These are phyloP conservation scores for Pleurotus salmoneostramineus DNA, from an alignment of 768 basidiomycete species.

Conservation along the genomic window DNA sequence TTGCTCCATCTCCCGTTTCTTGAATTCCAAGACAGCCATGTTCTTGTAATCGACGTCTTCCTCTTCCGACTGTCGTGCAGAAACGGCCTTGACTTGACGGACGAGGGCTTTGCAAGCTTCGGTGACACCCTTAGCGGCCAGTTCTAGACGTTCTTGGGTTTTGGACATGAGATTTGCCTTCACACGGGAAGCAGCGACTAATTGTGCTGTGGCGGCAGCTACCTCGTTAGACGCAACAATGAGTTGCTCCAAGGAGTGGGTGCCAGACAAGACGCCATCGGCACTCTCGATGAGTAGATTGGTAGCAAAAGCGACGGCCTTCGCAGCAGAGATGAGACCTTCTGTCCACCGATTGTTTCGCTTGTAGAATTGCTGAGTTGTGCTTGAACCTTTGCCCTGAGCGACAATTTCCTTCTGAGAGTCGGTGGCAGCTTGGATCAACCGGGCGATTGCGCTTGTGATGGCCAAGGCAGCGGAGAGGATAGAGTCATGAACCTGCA, in stretches of 20 bases:
- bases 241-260: slow-evolving; percentile 95
- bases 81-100: slow-evolving; percentile 92
- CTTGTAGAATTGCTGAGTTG: slow-evolving; percentile 98
- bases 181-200: slow-evolving; percentile 97
- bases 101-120: slow-evolving; percentile 97
- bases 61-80: slow-evolving; percentile 74
- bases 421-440: slow-evolving; percentile 95
- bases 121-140: slow-evolving; percentile 96
- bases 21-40: slow-evolving; percentile 95
- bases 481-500: slow-evolving; percentile 98
- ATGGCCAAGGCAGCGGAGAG: slow-evolving; percentile 91
- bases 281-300: slow-evolving; percentile 94
- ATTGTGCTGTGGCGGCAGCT: slow-evolving; percentile 93
- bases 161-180: slow-evolving; percentile 99
- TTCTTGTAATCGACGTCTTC: slow-evolving; percentile 87
- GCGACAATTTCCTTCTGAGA: slow-evolving; percentile 98
- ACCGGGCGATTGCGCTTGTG: slow-evolving; percentile 89
- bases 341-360: slow-evolving; percentile 99
- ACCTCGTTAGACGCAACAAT: slow-evolving; percentile 99
- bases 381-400: slow-evolving; percentile 89
- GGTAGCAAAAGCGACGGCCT: slow-evolving; percentile 96
- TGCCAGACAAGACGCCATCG: slow-evolving; percentile 95
- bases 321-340: slow-evolving; percentile 96
- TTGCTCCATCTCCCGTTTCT: slow-evolving; percentile 97
- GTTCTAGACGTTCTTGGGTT: slow-evolving; percentile 93